Evolutionary conservation across 345 rosid genomes (phyloP), one percentile per base, ranked within the genome.

Genomic region (Euphorbia tirucalli): DNA sequence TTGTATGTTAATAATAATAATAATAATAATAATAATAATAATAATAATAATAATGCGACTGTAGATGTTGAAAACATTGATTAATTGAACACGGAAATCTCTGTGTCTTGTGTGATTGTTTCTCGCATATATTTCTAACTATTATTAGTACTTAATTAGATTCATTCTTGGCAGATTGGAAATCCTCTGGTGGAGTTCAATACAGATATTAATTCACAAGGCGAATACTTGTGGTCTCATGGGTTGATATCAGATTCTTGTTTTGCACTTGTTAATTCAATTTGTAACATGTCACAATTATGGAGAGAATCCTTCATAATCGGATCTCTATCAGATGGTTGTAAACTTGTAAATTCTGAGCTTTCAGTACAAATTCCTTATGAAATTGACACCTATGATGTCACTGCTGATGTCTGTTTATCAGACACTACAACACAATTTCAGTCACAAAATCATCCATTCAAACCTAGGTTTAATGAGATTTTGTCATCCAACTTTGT

Each of bases 151-250:
- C n/a, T n/a, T n/a, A n/a, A n/a, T n/a, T n/a, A n/a, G 37, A 32
- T 32, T 32, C 37, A 32, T 32, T 32, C 5, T 32, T 41, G 3
- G 11, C 44, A 41, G 44, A 41, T 41, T 41, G 44, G 44, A 41
- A 76, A 76, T 64, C 75, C 79, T 55, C 35, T 76, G 3, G 8
- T 76, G 71, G 79, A 76, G 39, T 70, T 77, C 39, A 28, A 46
- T 11, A 44, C 67, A 0, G 75, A 76, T 31, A 2, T 65, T 0
- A 71, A 65, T 32, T 54, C 71, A 0, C 22, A 35, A 41, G 79
- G 75, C 7, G 66, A 70, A 11, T 76, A 28, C 66, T 76, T 70
- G 32, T 70, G 79, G 75, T 31, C 66, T 19, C 71, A 76, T 14
- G 71, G 75, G 21, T 48, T 76, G 66, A 65, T 76, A 43, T 76